Evolutionary conservation across 441 rosid species (phyloP).

Genomic region (Arabidopsis lyrata): DNA sequence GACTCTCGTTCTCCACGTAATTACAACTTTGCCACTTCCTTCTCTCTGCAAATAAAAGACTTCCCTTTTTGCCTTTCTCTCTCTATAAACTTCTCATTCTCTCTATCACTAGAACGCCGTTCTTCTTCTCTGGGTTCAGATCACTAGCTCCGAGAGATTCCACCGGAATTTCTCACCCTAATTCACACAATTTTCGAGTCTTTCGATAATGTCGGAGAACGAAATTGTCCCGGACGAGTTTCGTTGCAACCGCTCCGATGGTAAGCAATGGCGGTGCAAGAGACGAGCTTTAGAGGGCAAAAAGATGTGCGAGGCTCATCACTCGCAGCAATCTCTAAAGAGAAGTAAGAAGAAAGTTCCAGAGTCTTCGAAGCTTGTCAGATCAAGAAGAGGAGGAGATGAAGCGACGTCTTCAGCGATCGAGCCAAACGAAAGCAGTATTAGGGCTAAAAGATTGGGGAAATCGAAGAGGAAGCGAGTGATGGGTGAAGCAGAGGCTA

Average conservation of each 20-base stretch:
- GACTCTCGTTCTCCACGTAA: constrained; percentile 48
- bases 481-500: constrained; percentile 60
- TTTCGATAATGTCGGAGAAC: constrained; percentile 60
- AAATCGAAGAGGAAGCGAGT: constrained; percentile 55
- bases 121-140: constrained; percentile 30
- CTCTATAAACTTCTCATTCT: not conserved
- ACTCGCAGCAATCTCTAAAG: constrained; percentile 66
- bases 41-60: constrained; percentile 35
- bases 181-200: constrained; percentile 19
- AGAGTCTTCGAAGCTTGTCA: constrained; percentile 64
- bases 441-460: constrained; percentile 65
- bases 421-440: constrained; percentile 31
- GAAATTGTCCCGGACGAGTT: constrained; percentile 75
- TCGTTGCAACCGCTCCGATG: constrained; percentile 92
- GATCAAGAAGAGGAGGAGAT: constrained; percentile 52
- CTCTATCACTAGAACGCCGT: constrained; percentile 5
- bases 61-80: constrained; percentile 4
- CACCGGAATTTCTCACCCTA: constrained; percentile 20
- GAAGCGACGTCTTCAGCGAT: constrained; percentile 34
- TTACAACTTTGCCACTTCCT: constrained; percentile 56
- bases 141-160: constrained; percentile 24
- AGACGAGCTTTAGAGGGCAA: constrained; percentile 73
- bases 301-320: constrained; percentile 86
- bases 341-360: constrained; percentile 68
- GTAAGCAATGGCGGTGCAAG: constrained; percentile 92